A percentile compares a stretch with the other conserved stretches of the same genome.
Conservation (phyloP, 768 basidiomycete species). For the Podaxis pistillaris region DNA sequence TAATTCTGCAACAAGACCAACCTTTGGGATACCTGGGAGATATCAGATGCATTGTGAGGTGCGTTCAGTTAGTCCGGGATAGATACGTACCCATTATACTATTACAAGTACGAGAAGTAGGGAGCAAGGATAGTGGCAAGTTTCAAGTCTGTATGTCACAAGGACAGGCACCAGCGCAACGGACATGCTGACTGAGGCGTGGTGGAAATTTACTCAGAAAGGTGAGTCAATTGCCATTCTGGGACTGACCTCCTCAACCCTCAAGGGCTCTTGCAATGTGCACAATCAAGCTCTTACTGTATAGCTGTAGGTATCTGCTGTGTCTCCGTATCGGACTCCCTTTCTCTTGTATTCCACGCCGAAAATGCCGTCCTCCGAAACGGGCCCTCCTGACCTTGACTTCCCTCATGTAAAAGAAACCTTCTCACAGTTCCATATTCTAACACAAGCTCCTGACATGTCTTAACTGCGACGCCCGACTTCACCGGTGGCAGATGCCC, state of each 20-base stretch:
- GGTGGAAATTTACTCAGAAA: not conserved
- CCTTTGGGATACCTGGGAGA: conserved; percentile 62
- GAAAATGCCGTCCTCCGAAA: not conserved
- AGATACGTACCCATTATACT: conserved; percentile 14
- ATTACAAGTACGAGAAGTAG: conserved; percentile 8
- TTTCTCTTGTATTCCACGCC: not conserved
- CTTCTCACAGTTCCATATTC: not conserved
- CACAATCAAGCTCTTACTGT: not conserved
- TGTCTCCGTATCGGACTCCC: conserved; percentile 8
- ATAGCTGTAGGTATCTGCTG: not conserved
- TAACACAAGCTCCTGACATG: not conserved
- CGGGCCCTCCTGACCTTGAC: not conserved
- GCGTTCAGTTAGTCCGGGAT: no score
- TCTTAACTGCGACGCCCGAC: no score
- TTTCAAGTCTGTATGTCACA: conserved; percentile 11
- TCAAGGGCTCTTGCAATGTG: not conserved
- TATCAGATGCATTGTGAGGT: not conserved
- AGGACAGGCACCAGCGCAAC: not conserved
- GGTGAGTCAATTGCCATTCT: not conserved
- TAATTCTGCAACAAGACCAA: conserved; percentile 26
- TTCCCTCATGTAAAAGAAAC: not conserved
- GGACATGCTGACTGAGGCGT: not conserved
- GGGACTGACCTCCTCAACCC: not conserved
- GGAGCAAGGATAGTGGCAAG: conserved; percentile 13
- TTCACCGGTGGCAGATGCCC: no score